Evolutionary conservation across 2,329 filamentous ascomycete species (phyloP).

Genomic region (Monascus ruber): DNA sequence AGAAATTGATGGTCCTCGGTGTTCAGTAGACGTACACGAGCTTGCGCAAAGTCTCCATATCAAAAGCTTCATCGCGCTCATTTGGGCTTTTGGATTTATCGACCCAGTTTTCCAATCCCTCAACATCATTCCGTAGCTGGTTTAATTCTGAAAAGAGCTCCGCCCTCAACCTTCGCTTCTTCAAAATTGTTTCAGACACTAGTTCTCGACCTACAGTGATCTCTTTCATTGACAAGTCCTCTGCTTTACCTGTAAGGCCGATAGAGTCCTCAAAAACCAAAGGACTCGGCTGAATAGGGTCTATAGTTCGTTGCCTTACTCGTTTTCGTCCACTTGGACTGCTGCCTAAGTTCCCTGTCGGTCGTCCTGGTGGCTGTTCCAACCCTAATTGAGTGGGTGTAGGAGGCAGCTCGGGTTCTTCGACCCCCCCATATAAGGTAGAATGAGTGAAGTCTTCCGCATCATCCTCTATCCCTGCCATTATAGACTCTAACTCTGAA

Average conservation of each 20-base stretch:
- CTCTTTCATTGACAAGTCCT: constrained; percentile 2
- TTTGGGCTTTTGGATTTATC: constrained; percentile 38
- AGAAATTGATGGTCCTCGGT: neutral
- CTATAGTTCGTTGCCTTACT: constrained; percentile 13
- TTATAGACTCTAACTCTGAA: constrained; percentile 13
- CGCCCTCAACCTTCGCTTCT: constrained; percentile 44
- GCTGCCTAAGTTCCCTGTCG: constrained; percentile 21
- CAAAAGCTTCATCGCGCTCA: constrained; percentile 14
- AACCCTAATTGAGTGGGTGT: constrained; percentile 31
- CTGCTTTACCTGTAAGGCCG: constrained; percentile 7
- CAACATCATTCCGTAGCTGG: constrained; percentile 48
- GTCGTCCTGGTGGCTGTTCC: constrained; percentile 21
- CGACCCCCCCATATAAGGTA: constrained; percentile 20
- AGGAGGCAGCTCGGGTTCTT: constrained; percentile 54
- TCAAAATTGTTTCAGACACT: constrained; percentile 14
- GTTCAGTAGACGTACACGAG: constrained; percentile 20
- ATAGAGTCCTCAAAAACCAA: constrained; percentile 15
- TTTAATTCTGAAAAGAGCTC: constrained; percentile 46
- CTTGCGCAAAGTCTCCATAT: constrained; percentile 23
- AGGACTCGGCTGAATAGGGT: constrained; percentile 16
- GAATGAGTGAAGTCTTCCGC: constrained; percentile 8
- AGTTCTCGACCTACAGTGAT: constrained; percentile 4
- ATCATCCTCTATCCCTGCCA: constrained; percentile 13
- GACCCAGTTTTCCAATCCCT: constrained; percentile 47
- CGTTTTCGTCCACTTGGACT: constrained; percentile 23